Percentiles rank a stretch among this genome's conserved stretches.
phyloP scores from a whole-genome alignment of 108 stramenopile species.

The Fragilaria crotonensis region DNA sequence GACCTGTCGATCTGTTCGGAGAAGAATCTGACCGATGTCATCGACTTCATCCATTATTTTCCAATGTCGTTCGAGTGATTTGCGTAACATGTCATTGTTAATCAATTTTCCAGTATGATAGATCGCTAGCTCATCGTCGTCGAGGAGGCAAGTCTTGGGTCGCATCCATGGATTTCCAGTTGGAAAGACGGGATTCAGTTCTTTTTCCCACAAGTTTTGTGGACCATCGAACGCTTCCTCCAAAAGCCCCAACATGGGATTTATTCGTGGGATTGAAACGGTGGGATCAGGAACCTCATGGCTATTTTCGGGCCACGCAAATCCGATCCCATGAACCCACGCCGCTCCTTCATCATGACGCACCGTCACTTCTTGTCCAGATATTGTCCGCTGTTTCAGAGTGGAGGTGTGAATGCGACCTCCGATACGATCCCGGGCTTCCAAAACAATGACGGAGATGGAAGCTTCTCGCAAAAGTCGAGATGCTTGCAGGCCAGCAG shows the following conservation, averaged over 20 bases:
- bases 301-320: slow-evolving; percentile 4
- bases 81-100: slow-evolving; percentile 8
- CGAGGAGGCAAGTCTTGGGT: slow-evolving; percentile 27
- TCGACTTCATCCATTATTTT: slow-evolving; percentile 10
- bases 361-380: slow-evolving; percentile 2
- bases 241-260: slow-evolving; percentile 41
- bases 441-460: slow-evolving; percentile 19
- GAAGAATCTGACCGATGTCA: slow-evolving; percentile 4
- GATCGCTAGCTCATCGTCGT: slow-evolving; percentile 15
- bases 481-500: slow-evolving; percentile 31
- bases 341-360: slow-evolving; percentile 41
- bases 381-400: slow-evolving; percentile 1
- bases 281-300: not conserved
- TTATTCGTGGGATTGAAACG: slow-evolving; percentile 5
- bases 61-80: slow-evolving; percentile 26
- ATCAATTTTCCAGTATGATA: slow-evolving; percentile 13
- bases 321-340: slow-evolving; percentile 48
- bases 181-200: slow-evolving; percentile 16
- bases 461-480: slow-evolving; percentile 6
- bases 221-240: not conserved
- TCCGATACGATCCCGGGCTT: slow-evolving; percentile 50
- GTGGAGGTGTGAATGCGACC: slow-evolving; percentile 31
- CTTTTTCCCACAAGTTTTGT: not conserved
- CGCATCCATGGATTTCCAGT: slow-evolving; percentile 46
- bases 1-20: slow-evolving; percentile 9